Conservation (phyloP, 345 rosid species). For the Euclidium syriacum region DNA sequence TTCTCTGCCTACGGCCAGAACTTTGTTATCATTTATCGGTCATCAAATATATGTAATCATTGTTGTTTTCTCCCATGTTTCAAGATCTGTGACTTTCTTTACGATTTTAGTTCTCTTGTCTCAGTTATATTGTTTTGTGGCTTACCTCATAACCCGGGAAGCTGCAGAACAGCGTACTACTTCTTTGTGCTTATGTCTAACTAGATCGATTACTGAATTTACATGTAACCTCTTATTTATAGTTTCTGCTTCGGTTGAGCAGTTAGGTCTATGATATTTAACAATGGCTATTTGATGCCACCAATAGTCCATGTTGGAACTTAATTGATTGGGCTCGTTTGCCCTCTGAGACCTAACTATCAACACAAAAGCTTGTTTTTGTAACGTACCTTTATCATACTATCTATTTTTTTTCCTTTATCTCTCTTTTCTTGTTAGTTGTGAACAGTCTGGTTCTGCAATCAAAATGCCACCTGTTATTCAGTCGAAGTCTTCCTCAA, state of each 20-base stretch:
- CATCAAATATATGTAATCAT: not conserved
- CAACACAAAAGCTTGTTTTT: not conserved
- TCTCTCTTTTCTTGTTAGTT: not conserved
- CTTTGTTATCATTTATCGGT: not conserved
- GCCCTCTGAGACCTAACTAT: not conserved
- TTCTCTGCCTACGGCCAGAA: not conserved
- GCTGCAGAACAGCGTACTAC: not conserved
- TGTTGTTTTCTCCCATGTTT: conserved; percentile 3
- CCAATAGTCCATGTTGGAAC: not conserved
- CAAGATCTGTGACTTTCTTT: conserved; percentile 2
- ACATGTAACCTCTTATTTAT: not conserved
- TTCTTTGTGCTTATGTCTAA: not conserved
- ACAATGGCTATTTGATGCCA: not conserved
- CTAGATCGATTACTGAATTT: not conserved
- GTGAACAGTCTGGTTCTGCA: conserved; percentile 24
- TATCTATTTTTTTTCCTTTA: not conserved
- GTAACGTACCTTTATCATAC: not conserved
- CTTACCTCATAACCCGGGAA: not conserved
- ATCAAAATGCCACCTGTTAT: conserved; percentile 51
- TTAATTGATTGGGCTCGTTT: not conserved
- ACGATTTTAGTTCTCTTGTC: conserved; percentile 5
- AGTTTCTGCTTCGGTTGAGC: not conserved
- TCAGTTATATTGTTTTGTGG: not conserved
- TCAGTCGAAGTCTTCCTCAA: conserved; percentile 47
- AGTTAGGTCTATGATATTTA: not conserved